Evolutionary conservation across 2,329 filamentous ascomycete species (phyloP), one percentile per base, ranked within the genome.

Genomic region (Fusarium phyllophilum): DNA sequence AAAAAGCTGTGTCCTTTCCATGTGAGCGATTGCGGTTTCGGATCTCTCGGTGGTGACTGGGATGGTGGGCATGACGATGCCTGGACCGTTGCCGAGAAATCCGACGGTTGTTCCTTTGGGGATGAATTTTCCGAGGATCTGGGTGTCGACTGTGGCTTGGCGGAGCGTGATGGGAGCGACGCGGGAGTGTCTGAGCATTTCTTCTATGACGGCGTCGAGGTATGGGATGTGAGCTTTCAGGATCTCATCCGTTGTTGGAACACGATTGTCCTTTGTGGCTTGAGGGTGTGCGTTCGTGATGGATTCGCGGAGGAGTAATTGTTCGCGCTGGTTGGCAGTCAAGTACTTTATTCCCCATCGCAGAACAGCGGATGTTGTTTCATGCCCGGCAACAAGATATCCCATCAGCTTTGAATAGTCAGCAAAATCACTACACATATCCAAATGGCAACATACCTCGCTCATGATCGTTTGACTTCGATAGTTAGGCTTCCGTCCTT

Each of bases 121-220:
- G 14, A 84, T 74, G 15, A 66, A 67, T 10, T 66, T 62, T 3
- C 82, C 83, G 1, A 84, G 74, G 0, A 84, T 71, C 3, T 77
- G 70, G 1, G 81, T 82, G 44, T 84, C 82, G 5, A 61, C 31
- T 17, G 67, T 60, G 1, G 82, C 79, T 55, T 79, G 70, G 2
- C 82, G 78, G 2, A 78, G 52, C 1, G 82, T 68, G 5, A 79
- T 55, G 2, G 79, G 65, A 3, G 79, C 78, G 13, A 77, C 74
- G 7, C 77, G 74, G 3, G 76, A 69, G 26, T 74, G 52, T 2
- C 84, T 79, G 2, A 84, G 72, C 1, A 79, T 74, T 63, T 85
- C 83, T 59, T 84, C 82, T 4, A 84, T 69, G 6, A 80, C 75
- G 9, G 82, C 82, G 41, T 84, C 83, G 2, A 84, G 78, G 66